These are phyloP conservation scores for Annona cherimola DNA, from an alignment of 164 flowering plant genomes.

Conservation along the genomic window DNA sequence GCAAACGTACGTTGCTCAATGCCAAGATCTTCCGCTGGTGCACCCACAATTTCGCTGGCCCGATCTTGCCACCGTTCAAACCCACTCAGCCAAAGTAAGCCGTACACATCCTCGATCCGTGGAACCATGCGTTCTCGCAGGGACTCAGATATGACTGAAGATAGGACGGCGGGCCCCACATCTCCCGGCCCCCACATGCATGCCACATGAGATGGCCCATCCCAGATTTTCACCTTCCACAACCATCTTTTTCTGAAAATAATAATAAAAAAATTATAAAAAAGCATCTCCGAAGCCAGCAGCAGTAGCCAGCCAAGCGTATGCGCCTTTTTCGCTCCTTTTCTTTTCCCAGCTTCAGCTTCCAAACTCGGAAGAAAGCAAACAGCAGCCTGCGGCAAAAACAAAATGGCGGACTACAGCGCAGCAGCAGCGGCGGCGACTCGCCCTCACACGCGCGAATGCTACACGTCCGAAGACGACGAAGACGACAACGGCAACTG, in stretches of 20 bases:
- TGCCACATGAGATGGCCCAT: background rate
- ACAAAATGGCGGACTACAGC: conserved; percentile 24
- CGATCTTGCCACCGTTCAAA: too few relatives aligned
- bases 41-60: too few relatives aligned
- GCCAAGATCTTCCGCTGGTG: too few relatives aligned
- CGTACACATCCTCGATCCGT: background rate
- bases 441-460: conserved; percentile 8
- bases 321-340: too few relatives aligned
- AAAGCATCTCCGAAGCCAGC: too few relatives aligned
- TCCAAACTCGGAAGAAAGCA: too few relatives aligned
- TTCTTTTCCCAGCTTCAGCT: too few relatives aligned
- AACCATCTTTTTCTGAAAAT: background rate
- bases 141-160: background rate
- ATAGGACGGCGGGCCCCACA: background rate
- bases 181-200: background rate
- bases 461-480: conserved; percentile 17
- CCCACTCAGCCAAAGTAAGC: background rate
- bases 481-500: conserved; percentile 12
- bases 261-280: too few relatives aligned
- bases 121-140: background rate
- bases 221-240: background rate
- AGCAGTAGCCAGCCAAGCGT: too few relatives aligned
- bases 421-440: conserved; percentile 6
- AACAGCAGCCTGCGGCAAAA: too few relatives aligned
- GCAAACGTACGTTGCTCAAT: too few relatives aligned